Percentiles rank a stretch among this genome's conserved stretches.
Evolutionary conservation across 805 yeast species (phyloP).

Genomic region (Zygoascus flipseniorum): DNA sequence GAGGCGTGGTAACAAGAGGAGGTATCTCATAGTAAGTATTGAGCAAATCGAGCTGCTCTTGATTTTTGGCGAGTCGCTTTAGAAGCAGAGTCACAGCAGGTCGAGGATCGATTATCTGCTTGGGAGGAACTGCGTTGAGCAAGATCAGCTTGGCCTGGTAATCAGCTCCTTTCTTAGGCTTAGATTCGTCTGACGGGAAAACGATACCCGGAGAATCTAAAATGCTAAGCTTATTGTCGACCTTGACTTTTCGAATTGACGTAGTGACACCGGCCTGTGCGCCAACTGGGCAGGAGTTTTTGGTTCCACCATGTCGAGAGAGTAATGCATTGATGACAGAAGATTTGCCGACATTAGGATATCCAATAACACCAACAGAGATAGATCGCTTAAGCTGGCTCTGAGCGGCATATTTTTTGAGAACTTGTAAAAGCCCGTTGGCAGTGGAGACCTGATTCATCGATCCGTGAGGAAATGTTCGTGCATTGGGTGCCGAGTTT

Average conservation of each 20-base stretch:
- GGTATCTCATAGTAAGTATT: conserved; percentile 71
- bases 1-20: conserved; percentile 60
- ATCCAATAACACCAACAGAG: conserved; percentile 92
- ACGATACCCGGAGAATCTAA: conserved; percentile 97
- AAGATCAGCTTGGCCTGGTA: conserved; percentile 85
- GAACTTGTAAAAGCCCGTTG: conserved; percentile 61
- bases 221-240: conserved; percentile 80
- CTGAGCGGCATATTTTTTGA: conserved; percentile 78
- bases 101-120: conserved; percentile 73
- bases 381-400: conserved; percentile 82
- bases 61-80: conserved; percentile 63
- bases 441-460: conserved; percentile 68
- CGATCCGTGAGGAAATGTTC: conserved; percentile 60
- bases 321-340: conserved; percentile 81
- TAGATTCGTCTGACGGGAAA: conserved; percentile 55
- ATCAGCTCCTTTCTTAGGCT: conserved; percentile 31
- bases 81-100: conserved; percentile 72
- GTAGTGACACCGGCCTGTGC: conserved; percentile 98
- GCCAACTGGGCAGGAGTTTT: conserved; percentile 89
- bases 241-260: conserved; percentile 79
- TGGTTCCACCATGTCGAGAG: conserved; percentile 55
- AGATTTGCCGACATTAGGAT: conserved; percentile 95
- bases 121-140: conserved; percentile 83
- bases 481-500: conserved; percentile 59
- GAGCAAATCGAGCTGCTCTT: conserved; percentile 58